Evolutionary conservation across 2,329 filamentous ascomycete species (phyloP).

Genomic region (Fusarium sp.): DNA sequence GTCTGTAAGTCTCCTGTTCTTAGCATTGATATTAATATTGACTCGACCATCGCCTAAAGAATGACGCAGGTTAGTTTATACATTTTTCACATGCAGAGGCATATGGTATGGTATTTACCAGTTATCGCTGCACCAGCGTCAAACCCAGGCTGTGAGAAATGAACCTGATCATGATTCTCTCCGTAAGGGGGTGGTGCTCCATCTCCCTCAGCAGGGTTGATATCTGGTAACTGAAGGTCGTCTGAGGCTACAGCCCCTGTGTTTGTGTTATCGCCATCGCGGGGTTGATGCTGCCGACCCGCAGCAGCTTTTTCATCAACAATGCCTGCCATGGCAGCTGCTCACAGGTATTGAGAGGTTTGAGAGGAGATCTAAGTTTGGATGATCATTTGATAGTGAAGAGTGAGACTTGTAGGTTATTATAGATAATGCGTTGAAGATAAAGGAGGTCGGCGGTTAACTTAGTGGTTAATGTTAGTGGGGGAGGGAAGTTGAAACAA

Average conservation of each 20-base stretch:
- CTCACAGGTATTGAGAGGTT: neutral
- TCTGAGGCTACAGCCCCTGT: constrained; percentile 50
- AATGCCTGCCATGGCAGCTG: constrained; percentile 40
- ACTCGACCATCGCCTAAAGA: constrained; percentile 77
- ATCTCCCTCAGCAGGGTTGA: constrained; percentile 50
- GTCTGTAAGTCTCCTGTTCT: constrained; percentile 70
- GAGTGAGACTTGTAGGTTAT: neutral
- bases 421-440: neutral
- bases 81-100: neutral
- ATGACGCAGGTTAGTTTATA: constrained; percentile 28
- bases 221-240: constrained; percentile 53
- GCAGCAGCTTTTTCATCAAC: constrained; percentile 43
- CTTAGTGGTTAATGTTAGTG: constrained; percentile 4
- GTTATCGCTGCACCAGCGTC: constrained; percentile 69
- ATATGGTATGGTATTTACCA: constrained; percentile 53
- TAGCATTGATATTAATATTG: constrained; percentile 82
- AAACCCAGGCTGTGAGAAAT: constrained; percentile 70
- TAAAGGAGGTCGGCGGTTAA: neutral
- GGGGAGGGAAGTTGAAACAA: constrained; percentile 19
- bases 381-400: neutral
- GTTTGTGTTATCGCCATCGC: constrained; percentile 21
- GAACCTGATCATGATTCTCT: constrained; percentile 63
- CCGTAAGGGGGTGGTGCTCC: constrained; percentile 68
- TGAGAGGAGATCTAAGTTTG: neutral
- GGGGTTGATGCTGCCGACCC: constrained; percentile 30